Evolutionary conservation across 2,329 filamentous ascomycete species (phyloP).

Genomic region (Pyricularia pennisetigena): DNA sequence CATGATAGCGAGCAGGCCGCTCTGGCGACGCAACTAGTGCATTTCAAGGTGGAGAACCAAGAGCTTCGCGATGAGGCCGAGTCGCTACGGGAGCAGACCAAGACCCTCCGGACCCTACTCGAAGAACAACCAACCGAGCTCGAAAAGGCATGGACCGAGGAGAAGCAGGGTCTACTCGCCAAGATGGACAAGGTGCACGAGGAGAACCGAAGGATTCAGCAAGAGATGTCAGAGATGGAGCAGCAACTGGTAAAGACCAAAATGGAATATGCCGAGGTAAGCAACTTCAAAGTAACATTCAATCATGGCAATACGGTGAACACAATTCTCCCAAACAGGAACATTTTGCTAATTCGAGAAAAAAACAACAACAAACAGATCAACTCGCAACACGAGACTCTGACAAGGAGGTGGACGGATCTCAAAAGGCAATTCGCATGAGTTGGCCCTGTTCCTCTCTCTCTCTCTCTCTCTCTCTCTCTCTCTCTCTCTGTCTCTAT

Average conservation of each 20-base stretch:
- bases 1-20: conserved; percentile 86
- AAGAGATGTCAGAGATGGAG: conserved; percentile 86
- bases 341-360: neutral
- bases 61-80: conserved; percentile 85
- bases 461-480: neutral
- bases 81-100: conserved; percentile 72
- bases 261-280: conserved; percentile 90
- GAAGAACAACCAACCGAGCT: conserved; percentile 85
- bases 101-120: conserved; percentile 76
- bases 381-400: conserved; percentile 59
- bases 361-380: conserved; percentile 36
- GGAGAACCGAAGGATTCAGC: conserved; percentile 80
- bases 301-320: no score
- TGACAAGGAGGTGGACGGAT: conserved; percentile 70
- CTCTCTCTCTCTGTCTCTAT: no score
- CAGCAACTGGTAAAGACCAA: conserved; percentile 87
- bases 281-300: conserved; percentile 19
- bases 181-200: conserved; percentile 90
- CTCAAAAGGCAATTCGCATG: conserved; percentile 49
- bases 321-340: neutral
- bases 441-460: conserved; percentile 6
- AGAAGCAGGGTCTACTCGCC: conserved; percentile 88
- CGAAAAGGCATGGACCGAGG: conserved; percentile 67
- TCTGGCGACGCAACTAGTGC: conserved; percentile 83
- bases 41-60: conserved; percentile 88